Evolutionary conservation across 768 basidiomycete genomes (phyloP).

Genomic region (Termitomyces sp.): DNA sequence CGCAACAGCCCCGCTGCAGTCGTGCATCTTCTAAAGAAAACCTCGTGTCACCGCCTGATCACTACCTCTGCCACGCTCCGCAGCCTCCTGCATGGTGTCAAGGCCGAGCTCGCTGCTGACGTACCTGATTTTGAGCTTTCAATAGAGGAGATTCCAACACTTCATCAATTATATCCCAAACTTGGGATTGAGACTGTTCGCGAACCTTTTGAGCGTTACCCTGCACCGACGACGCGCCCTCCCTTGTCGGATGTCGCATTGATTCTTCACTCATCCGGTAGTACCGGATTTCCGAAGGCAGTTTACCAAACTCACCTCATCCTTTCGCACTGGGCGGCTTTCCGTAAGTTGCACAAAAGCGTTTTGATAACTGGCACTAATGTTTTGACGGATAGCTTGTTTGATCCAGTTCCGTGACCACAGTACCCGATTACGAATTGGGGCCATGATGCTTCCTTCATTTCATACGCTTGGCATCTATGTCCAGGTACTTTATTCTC

Average conservation of each 20-base stretch:
- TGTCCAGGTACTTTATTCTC: conserved; percentile 18
- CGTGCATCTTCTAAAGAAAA: conserved; percentile 22
- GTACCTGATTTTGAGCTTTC: conserved; percentile 10
- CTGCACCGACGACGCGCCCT: neutral
- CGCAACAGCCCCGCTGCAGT: conserved; percentile 23
- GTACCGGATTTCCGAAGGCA: conserved; percentile 33
- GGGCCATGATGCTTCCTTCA: conserved; percentile 23
- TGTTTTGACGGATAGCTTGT: conserved; percentile 1
- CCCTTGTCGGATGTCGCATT: conserved; percentile 13
- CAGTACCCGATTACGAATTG: conserved; percentile 8
- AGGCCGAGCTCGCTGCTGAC: conserved; percentile 11
- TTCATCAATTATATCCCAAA: conserved; percentile 8
- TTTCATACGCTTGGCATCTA: conserved; percentile 27
- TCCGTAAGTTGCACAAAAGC: conserved; percentile 18
- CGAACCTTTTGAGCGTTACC: conserved; percentile 12
- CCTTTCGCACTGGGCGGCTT: conserved; percentile 18
- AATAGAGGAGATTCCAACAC: conserved; percentile 9
- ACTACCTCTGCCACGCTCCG: conserved; percentile 20
- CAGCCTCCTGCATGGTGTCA: conserved; percentile 17
- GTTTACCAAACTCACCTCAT: conserved; percentile 22
- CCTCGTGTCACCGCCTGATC: conserved; percentile 27
- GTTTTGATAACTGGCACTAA: neutral
- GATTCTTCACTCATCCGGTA: conserved; percentile 34
- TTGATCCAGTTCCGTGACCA: conserved; percentile 11
- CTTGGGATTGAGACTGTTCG: conserved; percentile 8